Conservation (phyloP, 148 eudicot species). For the Rhododendron molle region DNA sequence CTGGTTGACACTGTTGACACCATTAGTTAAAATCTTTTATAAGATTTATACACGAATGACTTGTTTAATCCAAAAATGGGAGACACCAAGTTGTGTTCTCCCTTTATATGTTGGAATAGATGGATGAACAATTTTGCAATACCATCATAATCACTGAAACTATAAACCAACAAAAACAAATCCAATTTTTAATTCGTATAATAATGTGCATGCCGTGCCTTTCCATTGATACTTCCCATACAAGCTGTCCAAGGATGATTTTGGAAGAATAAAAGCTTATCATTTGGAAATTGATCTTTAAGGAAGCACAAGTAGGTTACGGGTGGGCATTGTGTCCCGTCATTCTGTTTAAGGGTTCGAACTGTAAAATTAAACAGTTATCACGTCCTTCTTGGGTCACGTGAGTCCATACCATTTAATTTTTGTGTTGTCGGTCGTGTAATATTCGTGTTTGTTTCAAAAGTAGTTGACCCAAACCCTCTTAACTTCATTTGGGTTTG, state of each 20-base stretch:
- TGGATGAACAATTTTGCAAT: not conserved
- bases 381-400: not conserved
- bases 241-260: not conserved
- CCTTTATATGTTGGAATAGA: not conserved
- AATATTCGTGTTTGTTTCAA: not conserved
- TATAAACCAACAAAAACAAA: not conserved
- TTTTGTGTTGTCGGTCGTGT: not conserved
- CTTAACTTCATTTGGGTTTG: not conserved
- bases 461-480: not conserved
- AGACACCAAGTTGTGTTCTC: not conserved
- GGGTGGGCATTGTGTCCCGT: not conserved
- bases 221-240: not conserved
- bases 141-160: not conserved
- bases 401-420: not conserved
- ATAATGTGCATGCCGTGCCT: not conserved
- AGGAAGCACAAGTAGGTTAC: not conserved
- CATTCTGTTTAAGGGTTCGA: not conserved
- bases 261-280: not conserved
- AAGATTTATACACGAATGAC: not conserved
- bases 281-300: not conserved
- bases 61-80: not conserved
- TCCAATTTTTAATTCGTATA: not conserved
- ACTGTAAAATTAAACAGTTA: not conserved
- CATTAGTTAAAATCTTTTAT: not conserved
- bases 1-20: not conserved